Conservation (phyloP, 352 stramenopile genomes). For the Pythium aquatile region DNA sequence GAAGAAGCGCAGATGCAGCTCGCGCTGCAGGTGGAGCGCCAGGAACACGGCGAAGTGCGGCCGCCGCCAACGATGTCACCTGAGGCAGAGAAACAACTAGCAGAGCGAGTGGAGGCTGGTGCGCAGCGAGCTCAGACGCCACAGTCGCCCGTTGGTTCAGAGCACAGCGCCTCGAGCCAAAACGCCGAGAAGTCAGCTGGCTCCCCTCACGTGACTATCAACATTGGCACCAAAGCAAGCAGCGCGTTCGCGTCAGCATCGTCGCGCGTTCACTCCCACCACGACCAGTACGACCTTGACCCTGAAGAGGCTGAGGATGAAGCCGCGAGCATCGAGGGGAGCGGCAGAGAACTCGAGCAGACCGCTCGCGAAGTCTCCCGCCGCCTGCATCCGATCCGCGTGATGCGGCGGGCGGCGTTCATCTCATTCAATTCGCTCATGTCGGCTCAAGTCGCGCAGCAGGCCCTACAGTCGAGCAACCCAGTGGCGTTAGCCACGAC, state of each 20-base stretch:
- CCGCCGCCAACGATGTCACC: conserved; percentile 16
- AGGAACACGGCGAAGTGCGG: conserved; percentile 23
- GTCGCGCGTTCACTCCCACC: conserved; percentile 4
- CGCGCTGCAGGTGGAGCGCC: conserved; percentile 37
- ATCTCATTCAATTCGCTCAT: conserved; percentile 76
- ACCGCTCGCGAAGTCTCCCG: conserved; percentile 45
- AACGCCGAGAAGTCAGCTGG: not conserved
- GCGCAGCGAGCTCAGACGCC: not conserved
- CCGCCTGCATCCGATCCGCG: conserved; percentile 48
- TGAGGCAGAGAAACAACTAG: conserved; percentile 15
- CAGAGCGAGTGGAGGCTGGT: not conserved
- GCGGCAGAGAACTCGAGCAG: conserved; percentile 47
- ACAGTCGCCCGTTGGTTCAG: not conserved
- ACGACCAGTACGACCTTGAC: not conserved
- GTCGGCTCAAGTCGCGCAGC: conserved; percentile 67
- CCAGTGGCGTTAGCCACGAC: conserved; percentile 50
- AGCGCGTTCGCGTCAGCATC: not conserved
- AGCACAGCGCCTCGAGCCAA: not conserved
- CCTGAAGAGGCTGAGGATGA: not conserved
- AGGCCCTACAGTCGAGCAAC: conserved; percentile 61
- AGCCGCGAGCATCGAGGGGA: conserved; percentile 16
- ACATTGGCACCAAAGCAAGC: not conserved
- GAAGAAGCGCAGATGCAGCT: conserved; percentile 54
- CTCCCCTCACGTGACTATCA: conserved; percentile 8
- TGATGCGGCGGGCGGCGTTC: conserved; percentile 72